Percentiles rank a stretch among this genome's conserved stretches.
Evolutionary conservation across 441 rosid species (phyloP).

Genomic region (Kokia cookei): DNA sequence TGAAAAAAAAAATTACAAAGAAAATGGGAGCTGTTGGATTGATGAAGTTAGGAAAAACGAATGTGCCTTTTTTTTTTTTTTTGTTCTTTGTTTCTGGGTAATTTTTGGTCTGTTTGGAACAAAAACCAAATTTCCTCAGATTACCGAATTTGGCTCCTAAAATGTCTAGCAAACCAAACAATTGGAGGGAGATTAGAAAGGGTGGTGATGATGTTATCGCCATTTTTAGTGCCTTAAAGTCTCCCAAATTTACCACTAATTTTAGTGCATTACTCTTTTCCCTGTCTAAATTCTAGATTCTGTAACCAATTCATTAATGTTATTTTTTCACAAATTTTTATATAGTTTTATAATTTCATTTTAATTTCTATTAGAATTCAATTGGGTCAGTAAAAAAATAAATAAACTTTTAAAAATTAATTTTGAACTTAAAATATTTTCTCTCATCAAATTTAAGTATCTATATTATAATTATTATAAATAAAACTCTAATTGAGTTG

Average conservation of each 20-base stretch:
- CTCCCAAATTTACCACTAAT: not conserved
- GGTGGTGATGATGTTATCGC: conserved; percentile 18
- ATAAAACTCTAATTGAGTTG: no score
- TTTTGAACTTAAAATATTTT: no score
- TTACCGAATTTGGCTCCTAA: conserved; percentile 60
- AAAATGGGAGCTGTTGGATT: conserved; percentile 24
- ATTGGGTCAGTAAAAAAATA: not conserved
- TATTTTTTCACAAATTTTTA: no score
- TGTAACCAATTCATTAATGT: not conserved
- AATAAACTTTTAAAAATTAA: no score
- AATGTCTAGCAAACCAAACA: conserved; percentile 64
- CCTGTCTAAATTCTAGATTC: no score
- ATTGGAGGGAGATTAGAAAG: conserved; percentile 41
- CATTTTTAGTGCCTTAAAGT: conserved; percentile 26
- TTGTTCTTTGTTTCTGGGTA: conserved; percentile 16
- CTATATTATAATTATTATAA: no score
- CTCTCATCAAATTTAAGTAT: no score
- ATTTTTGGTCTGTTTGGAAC: conserved; percentile 17
- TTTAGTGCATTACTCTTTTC: not conserved
- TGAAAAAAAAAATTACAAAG: conserved; percentile 4
- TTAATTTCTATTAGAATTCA: not conserved
- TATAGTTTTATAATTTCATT: not conserved
- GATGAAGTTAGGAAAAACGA: conserved; percentile 24
- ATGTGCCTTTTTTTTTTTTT: conserved; percentile 8
- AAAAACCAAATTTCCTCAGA: conserved; percentile 22